phyloP scores from a whole-genome alignment of 2,329 filamentous ascomycete genomes.

The Fusarium euwallaceae region DNA sequence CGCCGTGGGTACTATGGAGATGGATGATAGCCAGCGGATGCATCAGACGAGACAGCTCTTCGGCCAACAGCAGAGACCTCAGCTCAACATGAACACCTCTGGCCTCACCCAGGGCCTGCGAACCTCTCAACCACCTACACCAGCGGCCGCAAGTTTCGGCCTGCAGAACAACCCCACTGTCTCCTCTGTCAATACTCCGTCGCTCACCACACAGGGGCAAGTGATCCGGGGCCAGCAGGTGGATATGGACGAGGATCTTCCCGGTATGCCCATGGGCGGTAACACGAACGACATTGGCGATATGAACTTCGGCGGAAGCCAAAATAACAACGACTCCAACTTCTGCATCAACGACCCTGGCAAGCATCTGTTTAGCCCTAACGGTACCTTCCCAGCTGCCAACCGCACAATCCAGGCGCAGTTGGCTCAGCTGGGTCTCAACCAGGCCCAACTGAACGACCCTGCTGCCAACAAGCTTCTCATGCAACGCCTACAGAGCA shows the following conservation, averaged over 20 bases:
- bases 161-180: constrained; percentile 95
- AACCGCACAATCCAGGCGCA: constrained; percentile 76
- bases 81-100: constrained; percentile 85
- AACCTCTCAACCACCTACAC: constrained; percentile 88
- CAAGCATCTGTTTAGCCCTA: constrained; percentile 91
- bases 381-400: constrained; percentile 75
- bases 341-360: constrained; percentile 91
- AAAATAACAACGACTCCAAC: constrained; percentile 57
- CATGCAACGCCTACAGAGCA: constrained; percentile 69
- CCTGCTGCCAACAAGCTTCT: constrained; percentile 76
- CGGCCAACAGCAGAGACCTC: constrained; percentile 73
- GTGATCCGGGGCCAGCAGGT: constrained; percentile 70
- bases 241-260: constrained; percentile 81
- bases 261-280: constrained; percentile 73
- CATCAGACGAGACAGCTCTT: constrained; percentile 79
- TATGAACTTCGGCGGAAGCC: constrained; percentile 64
- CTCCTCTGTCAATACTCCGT: constrained; percentile 96
- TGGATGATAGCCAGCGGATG: constrained; percentile 73
- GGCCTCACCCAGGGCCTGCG: constrained; percentile 82
- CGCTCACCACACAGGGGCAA: constrained; percentile 82
- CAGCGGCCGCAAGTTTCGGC: constrained; percentile 80
- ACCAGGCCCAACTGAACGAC: constrained; percentile 81
- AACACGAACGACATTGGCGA: constrained; percentile 65
- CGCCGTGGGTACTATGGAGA: constrained; percentile 74
- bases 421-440: constrained; percentile 79